Evolutionary conservation across 805 yeast genomes (phyloP), one percentile per base, ranked within the genome.

Genomic region (Candida lessepsii): DNA sequence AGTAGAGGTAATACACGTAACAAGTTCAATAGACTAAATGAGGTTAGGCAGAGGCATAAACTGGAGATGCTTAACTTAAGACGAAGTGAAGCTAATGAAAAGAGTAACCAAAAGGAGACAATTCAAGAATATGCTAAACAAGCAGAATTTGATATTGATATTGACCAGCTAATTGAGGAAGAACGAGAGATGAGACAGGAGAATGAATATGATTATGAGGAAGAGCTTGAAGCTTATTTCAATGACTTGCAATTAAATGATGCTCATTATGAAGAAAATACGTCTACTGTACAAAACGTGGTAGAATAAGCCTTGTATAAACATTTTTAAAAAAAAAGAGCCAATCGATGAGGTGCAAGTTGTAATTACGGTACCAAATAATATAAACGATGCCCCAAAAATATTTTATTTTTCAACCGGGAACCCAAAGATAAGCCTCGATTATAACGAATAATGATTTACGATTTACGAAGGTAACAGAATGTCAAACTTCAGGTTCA

Each of bases 41-140:
- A 56, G 23, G 53, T 50, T 3, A 48, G 70, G 32, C 52, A 53
- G 31, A 51, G 55, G n/a, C 50, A 54, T 32, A 46, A 54, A n/a
- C 44, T 51, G 14, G 59, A 58, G 18, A 46, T 42, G 38, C 25
- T 55, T 18, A 29, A 29, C 5, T 15, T 36, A 13, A 50, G 46
- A 15, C 42, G 66, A 29, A 56, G 51, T 21, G 47, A 45, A 24
- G 25, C 43, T 9, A 26, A 31, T 30, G 59, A 54, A 9, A 11
- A 36, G 13, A 58, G 53, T 6, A 11, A 36, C 10, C 64, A 60
- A 41, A 40, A 37, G 15, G 26, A 21, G 11, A 5, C 6, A 5
- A 4, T 10, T 4, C 18, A 31, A 10, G 35, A 17, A n/a, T 21
- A 14, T 14, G 9, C 27, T 21, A 21, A 30, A 4, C 56, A 53